Evolutionary conservation across 2,329 filamentous ascomycete genomes (phyloP), one percentile per base, ranked within the genome.

Genomic region (Acrocalymma vagum): DNA sequence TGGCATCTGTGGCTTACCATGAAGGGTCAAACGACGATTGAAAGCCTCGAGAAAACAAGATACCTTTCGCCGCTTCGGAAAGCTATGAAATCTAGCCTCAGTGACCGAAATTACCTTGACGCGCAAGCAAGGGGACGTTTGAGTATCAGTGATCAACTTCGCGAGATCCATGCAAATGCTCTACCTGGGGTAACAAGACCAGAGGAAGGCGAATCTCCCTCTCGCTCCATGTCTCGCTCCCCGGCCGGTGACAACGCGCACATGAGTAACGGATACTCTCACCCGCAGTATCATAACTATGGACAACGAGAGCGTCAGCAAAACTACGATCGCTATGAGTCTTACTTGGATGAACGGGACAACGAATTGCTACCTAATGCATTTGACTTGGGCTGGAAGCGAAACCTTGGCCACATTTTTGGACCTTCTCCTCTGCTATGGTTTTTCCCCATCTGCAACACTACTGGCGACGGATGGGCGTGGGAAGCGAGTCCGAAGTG

Each of bases 1-100:
- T 99, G 94, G 92, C 94, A 99, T 75, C 79, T 97, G 40, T 83
- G 88, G 67, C 79, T 99, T 2, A 89, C 90, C 2, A 74, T 81
- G 38, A 81, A 82, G 17, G 90, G 90, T 3, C 85, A 95, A 71
- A 99, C 94, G 1, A 99, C 94, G 3, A 96, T 99, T 44, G 94
- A 99, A 69, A 95, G 88, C 60, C 76, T 99, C 45, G 94, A 99
- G 71, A 96, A 94, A 77, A 97, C 93, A 2, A 83, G 94, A 39
- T 99, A 99, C 71, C 80, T 96, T 6, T 90, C 88, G 8, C 90
- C 90, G 0, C 68, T 96, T 45, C 82, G 87, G 41, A 84, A 84
- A 63, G 81, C 81, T 32, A 80, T 93, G 63, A 84, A 88, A 62
- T 76, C 82, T 48, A 80, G 85, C 39, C 80, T 83, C 53, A 71